Percentiles rank a stretch among this genome's conserved stretches.
phyloP scores from a whole-genome alignment of 2,329 filamentous ascomycete species.

The Beauveria sp. region DNA sequence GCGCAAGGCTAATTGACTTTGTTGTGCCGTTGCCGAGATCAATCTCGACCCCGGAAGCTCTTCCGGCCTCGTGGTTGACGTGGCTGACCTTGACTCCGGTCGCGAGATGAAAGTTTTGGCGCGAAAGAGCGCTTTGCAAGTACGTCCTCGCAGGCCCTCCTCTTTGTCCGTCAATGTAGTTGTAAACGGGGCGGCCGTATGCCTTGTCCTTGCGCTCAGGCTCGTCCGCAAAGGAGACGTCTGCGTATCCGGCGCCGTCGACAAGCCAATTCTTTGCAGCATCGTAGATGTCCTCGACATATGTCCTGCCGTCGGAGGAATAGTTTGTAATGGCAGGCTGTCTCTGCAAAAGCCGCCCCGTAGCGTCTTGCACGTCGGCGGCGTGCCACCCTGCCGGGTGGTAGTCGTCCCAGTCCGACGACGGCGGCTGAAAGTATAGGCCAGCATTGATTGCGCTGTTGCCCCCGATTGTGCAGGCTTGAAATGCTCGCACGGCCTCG shows the following conservation, averaged over 20 bases:
- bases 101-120: conserved; percentile 36
- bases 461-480: conserved; percentile 44
- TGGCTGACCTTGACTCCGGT: conserved; percentile 35
- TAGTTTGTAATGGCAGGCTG: conserved; percentile 37
- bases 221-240: conserved; percentile 39
- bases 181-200: conserved; percentile 40
- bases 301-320: conserved; percentile 36
- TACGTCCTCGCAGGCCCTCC: conserved; percentile 43
- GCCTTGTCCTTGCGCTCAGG: conserved; percentile 38
- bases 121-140: conserved; percentile 36
- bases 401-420: conserved; percentile 44
- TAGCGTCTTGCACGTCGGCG: conserved; percentile 38
- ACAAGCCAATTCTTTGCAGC: conserved; percentile 44
- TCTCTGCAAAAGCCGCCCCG: conserved; percentile 33
- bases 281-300: conserved; percentile 39
- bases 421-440: conserved; percentile 44
- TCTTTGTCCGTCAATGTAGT: conserved; percentile 41
- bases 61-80: conserved; percentile 31
- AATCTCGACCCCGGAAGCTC: conserved; percentile 35
- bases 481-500: conserved; percentile 33
- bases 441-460: conserved; percentile 47
- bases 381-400: conserved; percentile 44
- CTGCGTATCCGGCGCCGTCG: conserved; percentile 35
- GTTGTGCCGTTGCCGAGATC: conserved; percentile 23
- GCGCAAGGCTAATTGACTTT: conserved; percentile 23